Percentiles rank a stretch among this genome's conserved stretches.
Evolutionary conservation across 2,329 filamentous ascomycete genomes (phyloP).

Genomic region (Aureobasidium sp.): DNA sequence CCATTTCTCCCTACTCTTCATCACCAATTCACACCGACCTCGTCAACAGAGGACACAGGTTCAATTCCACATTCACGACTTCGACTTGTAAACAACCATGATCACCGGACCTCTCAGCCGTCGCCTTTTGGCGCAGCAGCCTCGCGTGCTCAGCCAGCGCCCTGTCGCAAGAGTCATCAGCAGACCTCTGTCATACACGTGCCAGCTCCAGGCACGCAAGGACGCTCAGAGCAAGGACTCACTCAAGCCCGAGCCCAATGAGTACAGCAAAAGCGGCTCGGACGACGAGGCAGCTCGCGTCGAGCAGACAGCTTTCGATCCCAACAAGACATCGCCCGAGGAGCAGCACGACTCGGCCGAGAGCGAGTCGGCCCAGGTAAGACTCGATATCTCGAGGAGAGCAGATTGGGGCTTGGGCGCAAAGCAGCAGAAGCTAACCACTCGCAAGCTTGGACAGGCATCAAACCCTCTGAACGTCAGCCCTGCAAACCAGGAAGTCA

Average conservation of each 20-base stretch:
- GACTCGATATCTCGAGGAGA: neutral
- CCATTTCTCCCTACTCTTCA: neutral
- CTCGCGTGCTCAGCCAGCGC: conserved; percentile 14
- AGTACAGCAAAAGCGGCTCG: conserved; percentile 62
- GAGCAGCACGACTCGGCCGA: conserved; percentile 41
- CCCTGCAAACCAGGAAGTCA: conserved; percentile 54
- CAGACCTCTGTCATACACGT: conserved; percentile 19
- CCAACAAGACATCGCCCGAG: conserved; percentile 61
- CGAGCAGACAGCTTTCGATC: conserved; percentile 61
- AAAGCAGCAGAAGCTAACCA: conserved; percentile 1
- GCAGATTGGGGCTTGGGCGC: conserved; percentile 24
- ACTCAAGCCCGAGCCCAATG: conserved; percentile 58
- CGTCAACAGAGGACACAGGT: neutral
- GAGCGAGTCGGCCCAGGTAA: conserved; percentile 26
- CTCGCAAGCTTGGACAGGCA: conserved; percentile 12
- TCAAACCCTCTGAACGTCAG: conserved; percentile 52
- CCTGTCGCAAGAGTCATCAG: neutral
- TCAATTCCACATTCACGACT: neutral
- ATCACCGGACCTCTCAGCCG: conserved; percentile 9
- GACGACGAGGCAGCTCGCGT: conserved; percentile 52
- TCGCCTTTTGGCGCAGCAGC: conserved; percentile 11
- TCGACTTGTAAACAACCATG: neutral
- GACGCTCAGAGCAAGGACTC: conserved; percentile 46
- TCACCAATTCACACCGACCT: neutral
- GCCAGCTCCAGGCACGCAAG: conserved; percentile 31